Base-by-base conservation (phyloP, 1,284 basidiomycete species). In the Ustilago hordei region DNA sequence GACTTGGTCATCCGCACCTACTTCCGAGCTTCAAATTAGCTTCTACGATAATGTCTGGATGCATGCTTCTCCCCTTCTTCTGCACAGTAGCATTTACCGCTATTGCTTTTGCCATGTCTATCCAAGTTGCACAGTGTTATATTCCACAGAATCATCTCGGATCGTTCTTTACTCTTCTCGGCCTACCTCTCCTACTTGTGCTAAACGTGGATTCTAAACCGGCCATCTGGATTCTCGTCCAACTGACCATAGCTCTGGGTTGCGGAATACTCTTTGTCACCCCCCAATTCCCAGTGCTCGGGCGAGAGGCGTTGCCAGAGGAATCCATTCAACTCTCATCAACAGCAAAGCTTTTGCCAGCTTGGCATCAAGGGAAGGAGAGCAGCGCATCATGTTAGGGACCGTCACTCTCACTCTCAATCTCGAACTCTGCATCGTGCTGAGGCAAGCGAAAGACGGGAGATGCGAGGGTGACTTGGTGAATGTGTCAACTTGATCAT, bases 1-100 rank as follows among this genome's bases (percentile, higher is more conserved):
- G 4, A 79, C 77, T 8, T 79, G 74, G 77, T 76, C 23, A 71
- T 76, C 9, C 69, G 69, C 3, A 71, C 69, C 32, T 76, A 76
- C 61, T 76, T 76, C 38, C 73, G 71, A 47, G 73, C 73, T n/a
- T 65, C 31, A 64, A 62, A 13, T 41, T 69, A 2, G 19, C 56
- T 1, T 64, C 60, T 12, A 65, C 65, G 15, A 70, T 76, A 57
- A 71, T 64, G 73, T 71, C 69, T 4, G 69, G 73, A 8, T 64
- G 63, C 63, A 76, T 76, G 73, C 61, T 76, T 9, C 17, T 76
- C 4, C 73, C 73, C 2, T 71, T 78, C n/a, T 57, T 56, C 8
- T 70, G 66, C 36, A 75, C 72, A 3, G 68, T 78, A 3, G 75
- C 75, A 3, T 58, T 68, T 12, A 59, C 41, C 12, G 75, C 72